A percentile compares a stretch with the other conserved stretches of the same genome.
phyloP scores from a whole-genome alignment of 2,329 filamentous ascomycete genomes.

The Whalleya microplaca region DNA sequence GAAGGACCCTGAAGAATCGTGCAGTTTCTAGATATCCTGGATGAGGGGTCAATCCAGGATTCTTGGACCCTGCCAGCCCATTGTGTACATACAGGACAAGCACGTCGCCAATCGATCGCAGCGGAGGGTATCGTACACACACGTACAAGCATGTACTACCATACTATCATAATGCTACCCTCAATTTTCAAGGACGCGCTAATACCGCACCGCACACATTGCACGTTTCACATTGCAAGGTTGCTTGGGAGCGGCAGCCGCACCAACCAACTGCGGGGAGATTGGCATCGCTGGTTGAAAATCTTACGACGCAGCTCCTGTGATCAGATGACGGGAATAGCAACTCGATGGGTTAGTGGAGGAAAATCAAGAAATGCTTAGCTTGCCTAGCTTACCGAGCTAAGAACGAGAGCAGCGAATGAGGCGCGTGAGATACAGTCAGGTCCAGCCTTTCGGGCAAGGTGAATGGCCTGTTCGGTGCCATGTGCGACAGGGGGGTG shows the following conservation, averaged over 20 bases:
- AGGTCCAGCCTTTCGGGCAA: constrained; percentile 15
- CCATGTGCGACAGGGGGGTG: constrained; percentile 16
- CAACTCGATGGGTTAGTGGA: constrained; percentile 15
- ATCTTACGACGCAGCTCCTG: constrained; percentile 12
- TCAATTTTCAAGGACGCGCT: constrained; percentile 25
- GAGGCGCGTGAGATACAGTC: constrained; percentile 15
- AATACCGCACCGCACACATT: constrained; percentile 16
- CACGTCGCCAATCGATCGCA: background rate
- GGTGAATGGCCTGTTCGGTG: constrained; percentile 8
- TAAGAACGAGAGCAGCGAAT: constrained; percentile 13
- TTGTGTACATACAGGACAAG: constrained; percentile 8
- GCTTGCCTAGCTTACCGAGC: constrained; percentile 16
- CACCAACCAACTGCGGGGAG: constrained; percentile 20
- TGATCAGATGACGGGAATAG: constrained; percentile 19
- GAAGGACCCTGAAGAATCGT: constrained; percentile 17
- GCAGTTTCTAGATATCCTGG: constrained; percentile 16
- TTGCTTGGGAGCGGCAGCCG: background rate
- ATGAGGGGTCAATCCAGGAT: constrained; percentile 17
- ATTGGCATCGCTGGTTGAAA: constrained; percentile 4
- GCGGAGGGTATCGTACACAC: background rate
- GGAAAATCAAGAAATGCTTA: constrained; percentile 11
- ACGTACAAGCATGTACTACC: too few relatives aligned
- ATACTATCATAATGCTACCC: background rate
- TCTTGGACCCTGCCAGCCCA: constrained; percentile 13
- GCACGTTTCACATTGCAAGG: background rate